phyloP scores from a whole-genome alignment of 2,329 filamentous ascomycete genomes.

The Ophiostoma ulmi region DNA sequence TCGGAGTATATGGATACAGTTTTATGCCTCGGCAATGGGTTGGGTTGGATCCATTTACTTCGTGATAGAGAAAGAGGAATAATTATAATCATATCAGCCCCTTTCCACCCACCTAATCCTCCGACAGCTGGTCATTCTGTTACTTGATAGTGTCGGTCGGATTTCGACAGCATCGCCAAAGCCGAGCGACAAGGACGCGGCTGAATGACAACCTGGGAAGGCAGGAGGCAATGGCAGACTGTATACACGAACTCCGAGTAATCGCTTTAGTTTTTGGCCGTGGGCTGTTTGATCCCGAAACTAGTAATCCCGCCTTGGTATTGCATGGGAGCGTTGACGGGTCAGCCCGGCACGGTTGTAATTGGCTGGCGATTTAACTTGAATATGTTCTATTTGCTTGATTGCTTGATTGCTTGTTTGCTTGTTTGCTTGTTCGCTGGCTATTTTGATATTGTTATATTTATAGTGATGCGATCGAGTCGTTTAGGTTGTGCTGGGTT shows the following conservation, averaged over 20 bases:
- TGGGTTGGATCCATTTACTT: background rate
- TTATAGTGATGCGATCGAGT: too few relatives aligned
- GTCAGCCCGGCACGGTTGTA: background rate
- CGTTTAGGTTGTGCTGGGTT: too few relatives aligned
- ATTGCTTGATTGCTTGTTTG: background rate
- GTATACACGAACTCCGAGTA: background rate
- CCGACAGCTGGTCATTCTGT: background rate
- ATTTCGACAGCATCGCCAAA: background rate
- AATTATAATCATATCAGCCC: constrained; percentile 1
- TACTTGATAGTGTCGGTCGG: background rate
- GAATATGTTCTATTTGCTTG: background rate
- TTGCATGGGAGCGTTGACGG: background rate
- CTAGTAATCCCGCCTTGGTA: background rate
- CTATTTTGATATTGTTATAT: background rate
- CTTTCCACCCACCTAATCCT: background rate
- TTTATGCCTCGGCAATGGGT: constrained; percentile 7
- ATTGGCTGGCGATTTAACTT: background rate
- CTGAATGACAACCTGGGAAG: background rate
- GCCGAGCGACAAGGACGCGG: background rate
- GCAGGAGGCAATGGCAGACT: background rate
- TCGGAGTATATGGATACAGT: background rate
- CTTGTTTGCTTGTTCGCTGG: background rate
- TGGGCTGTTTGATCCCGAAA: background rate
- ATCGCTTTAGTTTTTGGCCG: background rate
- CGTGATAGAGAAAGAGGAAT: background rate